Evolutionary conservation across 2,329 filamentous ascomycete species (phyloP).

Genomic region (Fusarium armeniacum): DNA sequence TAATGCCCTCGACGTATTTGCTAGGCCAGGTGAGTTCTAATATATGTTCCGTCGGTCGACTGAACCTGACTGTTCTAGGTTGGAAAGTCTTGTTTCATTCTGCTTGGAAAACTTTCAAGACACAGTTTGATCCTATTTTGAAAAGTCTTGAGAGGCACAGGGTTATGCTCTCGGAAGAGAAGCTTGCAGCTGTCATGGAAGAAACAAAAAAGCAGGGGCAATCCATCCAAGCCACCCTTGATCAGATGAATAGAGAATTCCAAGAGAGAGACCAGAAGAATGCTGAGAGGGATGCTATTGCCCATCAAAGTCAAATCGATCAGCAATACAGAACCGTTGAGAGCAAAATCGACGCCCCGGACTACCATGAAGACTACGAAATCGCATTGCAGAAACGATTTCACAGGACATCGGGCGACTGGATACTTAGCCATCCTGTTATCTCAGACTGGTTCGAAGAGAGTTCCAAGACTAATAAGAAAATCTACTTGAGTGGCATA

Average conservation of each 20-base stretch:
- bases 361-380: not conserved
- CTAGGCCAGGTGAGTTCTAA: not conserved
- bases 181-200: not conserved
- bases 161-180: not conserved
- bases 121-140: not conserved
- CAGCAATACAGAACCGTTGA: not conserved
- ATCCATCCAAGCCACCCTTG: not conserved
- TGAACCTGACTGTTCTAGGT: not conserved
- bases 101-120: not conserved
- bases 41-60: fast-evolving
- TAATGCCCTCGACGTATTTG: not conserved
- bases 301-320: not conserved
- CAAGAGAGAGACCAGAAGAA: not conserved
- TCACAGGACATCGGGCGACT: not conserved
- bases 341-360: not conserved
- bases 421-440: not conserved
- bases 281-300: not conserved
- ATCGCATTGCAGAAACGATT: not conserved
- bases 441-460: not conserved
- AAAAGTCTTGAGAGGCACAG: not conserved
- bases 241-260: not conserved
- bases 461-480: not conserved
- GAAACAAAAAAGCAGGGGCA: not conserved
- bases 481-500: not conserved
- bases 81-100: not conserved